phyloP scores from a whole-genome alignment of 2,329 filamentous ascomycete genomes.

The Fusarium tanahbumbuense region DNA sequence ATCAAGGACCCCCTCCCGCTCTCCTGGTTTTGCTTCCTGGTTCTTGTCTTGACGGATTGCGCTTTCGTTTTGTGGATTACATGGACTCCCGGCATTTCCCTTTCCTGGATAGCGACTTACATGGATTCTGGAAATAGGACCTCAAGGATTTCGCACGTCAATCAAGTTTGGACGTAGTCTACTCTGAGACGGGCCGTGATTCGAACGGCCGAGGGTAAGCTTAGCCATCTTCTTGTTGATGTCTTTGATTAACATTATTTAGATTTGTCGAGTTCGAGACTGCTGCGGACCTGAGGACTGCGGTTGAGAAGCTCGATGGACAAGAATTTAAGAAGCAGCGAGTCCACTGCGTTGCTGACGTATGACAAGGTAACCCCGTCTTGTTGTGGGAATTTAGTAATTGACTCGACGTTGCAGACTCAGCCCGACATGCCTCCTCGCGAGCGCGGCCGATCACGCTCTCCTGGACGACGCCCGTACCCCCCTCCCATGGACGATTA shows the following conservation, averaged over 20 bases:
- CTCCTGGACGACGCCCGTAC: conserved; percentile 73
- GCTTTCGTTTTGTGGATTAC: conserved; percentile 52
- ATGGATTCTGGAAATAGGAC: conserved; percentile 87
- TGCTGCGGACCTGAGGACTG: conserved; percentile 85
- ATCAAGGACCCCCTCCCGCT: conserved; percentile 44
- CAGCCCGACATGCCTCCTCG: conserved; percentile 80
- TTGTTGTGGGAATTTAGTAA: not conserved
- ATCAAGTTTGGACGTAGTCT: conserved; percentile 96
- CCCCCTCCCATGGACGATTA: conserved; percentile 80
- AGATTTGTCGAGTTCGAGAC: conserved; percentile 99
- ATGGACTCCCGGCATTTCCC: conserved; percentile 49
- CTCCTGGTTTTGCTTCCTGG: conserved; percentile 44
- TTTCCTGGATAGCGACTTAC: conserved; percentile 79
- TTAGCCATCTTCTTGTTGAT: not conserved
- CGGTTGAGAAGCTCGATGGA: conserved; percentile 93
- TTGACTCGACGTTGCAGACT: conserved; percentile 63
- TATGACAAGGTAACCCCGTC: conserved; percentile 53
- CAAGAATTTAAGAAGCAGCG: conserved; percentile 91
- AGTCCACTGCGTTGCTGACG: conserved; percentile 89
- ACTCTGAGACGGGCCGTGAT: conserved; percentile 79
- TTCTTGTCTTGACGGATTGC: conserved; percentile 55
- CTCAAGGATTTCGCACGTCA: conserved; percentile 99
- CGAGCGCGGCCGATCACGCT: conserved; percentile 83
- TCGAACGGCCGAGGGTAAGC: conserved; percentile 87
- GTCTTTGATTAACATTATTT: conserved; percentile 30